These are phyloP conservation scores for Aspergillus clavatus DNA, from an alignment of 2,329 filamentous ascomycete genomes.

Conservation along the genomic window DNA sequence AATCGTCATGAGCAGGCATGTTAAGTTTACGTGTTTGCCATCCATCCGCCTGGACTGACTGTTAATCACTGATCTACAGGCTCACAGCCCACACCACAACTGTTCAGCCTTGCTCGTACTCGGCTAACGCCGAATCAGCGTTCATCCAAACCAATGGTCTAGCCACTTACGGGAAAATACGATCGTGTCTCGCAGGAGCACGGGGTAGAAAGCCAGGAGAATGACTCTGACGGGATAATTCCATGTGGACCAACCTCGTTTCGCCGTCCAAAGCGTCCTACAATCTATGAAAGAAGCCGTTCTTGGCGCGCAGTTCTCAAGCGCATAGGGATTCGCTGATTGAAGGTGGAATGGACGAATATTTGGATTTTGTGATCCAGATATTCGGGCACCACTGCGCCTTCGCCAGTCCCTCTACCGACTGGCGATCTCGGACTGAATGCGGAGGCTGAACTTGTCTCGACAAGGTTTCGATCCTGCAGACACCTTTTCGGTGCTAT, in stretches of 20 bases:
- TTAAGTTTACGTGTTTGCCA: too few species aligned
- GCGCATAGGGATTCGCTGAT: too few species aligned
- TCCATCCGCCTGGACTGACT: too few species aligned
- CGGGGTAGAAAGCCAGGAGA: too few species aligned
- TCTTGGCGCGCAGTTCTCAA: too few species aligned
- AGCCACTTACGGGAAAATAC: not conserved
- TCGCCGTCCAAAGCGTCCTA: not conserved
- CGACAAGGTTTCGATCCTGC: too few species aligned
- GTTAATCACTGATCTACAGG: not conserved
- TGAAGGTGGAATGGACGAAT: too few species aligned
- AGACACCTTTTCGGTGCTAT: slow-evolving; percentile 2
- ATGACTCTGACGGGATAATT: too few species aligned
- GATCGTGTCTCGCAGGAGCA: not conserved
- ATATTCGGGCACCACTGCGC: not conserved
- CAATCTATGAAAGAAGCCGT: too few species aligned
- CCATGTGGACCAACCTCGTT: not conserved
- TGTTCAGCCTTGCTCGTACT: slow-evolving; percentile 16
- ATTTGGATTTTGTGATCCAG: not conserved
- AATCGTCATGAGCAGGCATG: too few species aligned
- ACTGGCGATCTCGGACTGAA: not conserved
- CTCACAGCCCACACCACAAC: too few species aligned
- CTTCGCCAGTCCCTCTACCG: not conserved
- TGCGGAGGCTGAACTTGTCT: not conserved
- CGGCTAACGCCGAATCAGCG: slow-evolving; percentile 1
- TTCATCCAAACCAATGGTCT: not conserved